Evolutionary conservation across 805 yeast genomes (phyloP).

Genomic region (Metschnikowia baotianmanensis): DNA sequence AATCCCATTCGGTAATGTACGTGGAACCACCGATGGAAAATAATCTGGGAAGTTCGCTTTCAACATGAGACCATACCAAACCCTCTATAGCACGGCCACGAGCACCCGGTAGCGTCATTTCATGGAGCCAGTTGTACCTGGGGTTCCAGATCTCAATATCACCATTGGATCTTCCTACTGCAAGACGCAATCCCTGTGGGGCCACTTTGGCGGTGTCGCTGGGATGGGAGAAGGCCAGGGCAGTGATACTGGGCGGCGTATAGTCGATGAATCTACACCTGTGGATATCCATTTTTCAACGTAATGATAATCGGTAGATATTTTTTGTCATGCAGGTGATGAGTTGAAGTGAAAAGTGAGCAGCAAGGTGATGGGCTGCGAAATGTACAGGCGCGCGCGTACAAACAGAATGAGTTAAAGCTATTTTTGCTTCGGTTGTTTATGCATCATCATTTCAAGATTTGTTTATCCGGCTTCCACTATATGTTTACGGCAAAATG

Average conservation of each 20-base stretch:
- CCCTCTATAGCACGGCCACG: conserved; percentile 86
- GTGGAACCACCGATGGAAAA: conserved; percentile 96
- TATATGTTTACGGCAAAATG: too few species aligned
- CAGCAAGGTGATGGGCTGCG: conserved; percentile 13
- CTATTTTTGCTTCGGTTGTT: too few species aligned
- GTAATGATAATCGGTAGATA: conserved; percentile 8
- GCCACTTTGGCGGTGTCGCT: conserved; percentile 31
- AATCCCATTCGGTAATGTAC: conserved; percentile 87
- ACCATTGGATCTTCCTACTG: conserved; percentile 92
- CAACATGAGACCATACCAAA: conserved; percentile 66
- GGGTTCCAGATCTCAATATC: conserved; percentile 97
- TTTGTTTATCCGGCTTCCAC: too few species aligned
- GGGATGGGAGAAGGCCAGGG: conserved; percentile 69
- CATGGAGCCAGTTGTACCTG: conserved; percentile 76
- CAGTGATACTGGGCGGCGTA: conserved; percentile 79
- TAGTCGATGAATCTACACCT: conserved; percentile 90
- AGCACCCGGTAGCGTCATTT: conserved; percentile 69
- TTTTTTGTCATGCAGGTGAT: conserved; percentile 20
- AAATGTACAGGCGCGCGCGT: conserved; percentile 12
- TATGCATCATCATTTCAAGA: too few species aligned
- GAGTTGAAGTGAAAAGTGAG: conserved; percentile 11
- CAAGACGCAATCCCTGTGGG: conserved; percentile 62
- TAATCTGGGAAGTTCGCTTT: conserved; percentile 56
- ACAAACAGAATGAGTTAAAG: background rate
- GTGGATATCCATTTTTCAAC: conserved; percentile 64